phyloP scores from a whole-genome alignment of 805 yeast genomes.

The Jamesozyma spencerorum region DNA sequence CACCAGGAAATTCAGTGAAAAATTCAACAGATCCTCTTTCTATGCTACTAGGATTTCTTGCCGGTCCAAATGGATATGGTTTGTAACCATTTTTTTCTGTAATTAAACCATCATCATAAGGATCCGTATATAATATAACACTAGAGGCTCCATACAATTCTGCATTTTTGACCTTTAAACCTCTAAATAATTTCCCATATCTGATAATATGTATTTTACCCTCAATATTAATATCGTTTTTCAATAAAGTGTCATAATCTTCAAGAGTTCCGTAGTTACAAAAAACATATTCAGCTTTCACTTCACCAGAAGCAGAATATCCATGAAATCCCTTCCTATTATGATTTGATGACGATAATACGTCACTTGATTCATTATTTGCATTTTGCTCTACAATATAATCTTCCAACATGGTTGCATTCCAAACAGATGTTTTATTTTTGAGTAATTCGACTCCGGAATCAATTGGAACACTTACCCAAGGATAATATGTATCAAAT shows the following conservation, averaged over 20 bases:
- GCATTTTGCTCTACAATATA: conserved; percentile 25
- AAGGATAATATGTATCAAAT: conserved; percentile 48
- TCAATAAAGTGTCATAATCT: conserved; percentile 41
- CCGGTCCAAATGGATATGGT: conserved; percentile 56
- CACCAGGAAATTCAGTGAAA: conserved; percentile 58
- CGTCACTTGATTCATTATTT: neutral
- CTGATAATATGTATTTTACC: conserved; percentile 55
- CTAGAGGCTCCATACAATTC: conserved; percentile 55
- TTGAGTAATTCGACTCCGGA: conserved; percentile 32
- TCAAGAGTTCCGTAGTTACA: conserved; percentile 51
- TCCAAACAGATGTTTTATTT: conserved; percentile 33
- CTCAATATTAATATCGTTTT: conserved; percentile 35
- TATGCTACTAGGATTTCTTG: conserved; percentile 51
- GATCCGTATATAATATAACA: conserved; percentile 36
- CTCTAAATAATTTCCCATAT: conserved; percentile 41
- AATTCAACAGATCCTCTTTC: conserved; percentile 54
- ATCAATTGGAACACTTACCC: conserved; percentile 43
- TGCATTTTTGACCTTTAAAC: conserved; percentile 53
- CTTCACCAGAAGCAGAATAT: conserved; percentile 56
- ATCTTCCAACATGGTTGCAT: conserved; percentile 46
- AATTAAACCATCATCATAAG: conserved; percentile 47
- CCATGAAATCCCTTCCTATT: conserved; percentile 48
- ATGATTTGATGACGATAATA: neutral
- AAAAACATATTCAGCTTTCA: conserved; percentile 45
- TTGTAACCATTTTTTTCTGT: conserved; percentile 47